Base-by-base conservation (phyloP, 768 basidiomycete species). In the Rhodocollybia butyracea region DNA sequence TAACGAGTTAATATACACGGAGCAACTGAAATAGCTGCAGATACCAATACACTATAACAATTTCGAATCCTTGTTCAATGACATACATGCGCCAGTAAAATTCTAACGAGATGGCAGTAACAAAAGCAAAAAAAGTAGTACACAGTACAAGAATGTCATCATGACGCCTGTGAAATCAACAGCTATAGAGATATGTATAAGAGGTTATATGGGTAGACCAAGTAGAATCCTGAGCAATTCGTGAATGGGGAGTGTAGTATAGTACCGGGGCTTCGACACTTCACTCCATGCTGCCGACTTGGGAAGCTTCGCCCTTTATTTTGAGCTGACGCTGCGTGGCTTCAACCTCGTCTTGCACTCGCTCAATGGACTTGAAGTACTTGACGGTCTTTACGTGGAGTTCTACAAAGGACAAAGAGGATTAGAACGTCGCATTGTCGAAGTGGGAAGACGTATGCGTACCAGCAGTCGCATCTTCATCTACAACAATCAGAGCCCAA, bases 331-430 rank as follows among this genome's bases (percentile, higher is more conserved):
- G 76, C 56, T 84, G 85, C 43, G 73, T 76, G 45, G 72, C 72
- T 68, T 93, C 89, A 24, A 93, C 89, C 65, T 93, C 86, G 38
- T 88, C 86, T 64, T 92, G 91, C 21, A 92, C 91, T 51, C 81
- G 84, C 67, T 94, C 91, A 64, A 94, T 92, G 1, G 89, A 91
- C 66, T 91, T 91, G 76, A 94, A 94, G 73, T 93, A 94, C 62
- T 90, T 91, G 58, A 92, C 91, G 0, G 91, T 93, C 73, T 93
- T 94, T 55, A 94, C 91, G 57, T 84, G 89, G 32, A 94, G 79
- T 66, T 94, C 91, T 89, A 63, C 53, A 21, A 36, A 34, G n/a
- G 42, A 52, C 51, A 26, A 57, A 24, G 8, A 31, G 32, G 30
- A 24, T 12, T n/a, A 22, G 31, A 24, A 4, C 42, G 39, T 13